Evolutionary conservation across 1,284 basidiomycete genomes (phyloP).

Genomic region (Cryptococcus amylolentus): DNA sequence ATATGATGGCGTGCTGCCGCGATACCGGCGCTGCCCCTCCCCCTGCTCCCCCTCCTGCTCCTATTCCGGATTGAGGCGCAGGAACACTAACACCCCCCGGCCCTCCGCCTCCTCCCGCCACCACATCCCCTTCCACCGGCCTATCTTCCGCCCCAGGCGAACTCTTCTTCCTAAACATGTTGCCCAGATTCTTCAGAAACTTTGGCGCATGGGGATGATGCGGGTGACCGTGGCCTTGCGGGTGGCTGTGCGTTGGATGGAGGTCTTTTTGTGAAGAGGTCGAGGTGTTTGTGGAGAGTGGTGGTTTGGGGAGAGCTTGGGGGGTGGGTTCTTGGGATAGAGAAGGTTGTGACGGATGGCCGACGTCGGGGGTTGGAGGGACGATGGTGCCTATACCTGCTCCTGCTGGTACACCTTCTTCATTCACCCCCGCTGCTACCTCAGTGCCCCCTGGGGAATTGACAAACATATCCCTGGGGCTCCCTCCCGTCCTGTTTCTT

Average conservation of each 20-base stretch:
- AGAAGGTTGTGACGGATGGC: not conserved
- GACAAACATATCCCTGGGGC: not conserved
- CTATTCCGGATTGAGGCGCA: not conserved
- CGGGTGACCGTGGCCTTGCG: not conserved
- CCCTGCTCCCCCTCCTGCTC: too few species aligned
- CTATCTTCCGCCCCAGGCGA: constrained; percentile 4
- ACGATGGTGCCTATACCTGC: not conserved
- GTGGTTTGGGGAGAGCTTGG: not conserved
- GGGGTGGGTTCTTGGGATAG: not conserved
- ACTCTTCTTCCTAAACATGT: constrained; percentile 24
- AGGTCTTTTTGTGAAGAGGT: too few species aligned
- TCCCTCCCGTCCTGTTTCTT: constrained; percentile 1
- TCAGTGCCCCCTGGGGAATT: not conserved
- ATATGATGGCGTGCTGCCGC: not conserved
- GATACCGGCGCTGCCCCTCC: too few species aligned
- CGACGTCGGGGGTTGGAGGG: not conserved
- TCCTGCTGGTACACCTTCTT: not conserved
- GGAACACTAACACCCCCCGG: not conserved
- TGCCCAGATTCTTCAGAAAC: constrained; percentile 29
- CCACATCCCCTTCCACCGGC: not conserved
- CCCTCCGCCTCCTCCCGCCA: not conserved
- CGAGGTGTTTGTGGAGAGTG: too few species aligned
- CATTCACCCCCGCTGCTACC: not conserved
- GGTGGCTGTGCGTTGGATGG: too few species aligned
- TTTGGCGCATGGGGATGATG: constrained; percentile 11